Percentiles rank a stretch among this genome's conserved stretches.
These are phyloP conservation scores for Cynanchum wilfordii DNA, from an alignment of 257 asterid species.

Conservation along the genomic window DNA sequence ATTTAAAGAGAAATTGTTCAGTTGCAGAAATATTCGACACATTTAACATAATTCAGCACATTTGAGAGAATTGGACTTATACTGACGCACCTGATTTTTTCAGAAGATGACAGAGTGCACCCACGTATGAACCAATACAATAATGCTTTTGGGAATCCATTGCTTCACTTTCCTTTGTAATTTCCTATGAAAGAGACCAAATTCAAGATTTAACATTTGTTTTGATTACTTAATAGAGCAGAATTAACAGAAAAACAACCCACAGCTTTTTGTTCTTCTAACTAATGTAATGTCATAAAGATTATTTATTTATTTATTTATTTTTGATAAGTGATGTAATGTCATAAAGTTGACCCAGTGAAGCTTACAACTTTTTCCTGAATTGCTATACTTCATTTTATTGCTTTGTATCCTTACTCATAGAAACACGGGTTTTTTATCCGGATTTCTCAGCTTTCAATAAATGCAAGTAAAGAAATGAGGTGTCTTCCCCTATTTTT, in stretches of 20 bases:
- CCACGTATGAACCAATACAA: slow-evolving; percentile 46
- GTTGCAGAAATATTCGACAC: background rate
- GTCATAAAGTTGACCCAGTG: background rate
- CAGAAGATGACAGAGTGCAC: slow-evolving; percentile 60
- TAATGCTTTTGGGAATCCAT: slow-evolving; percentile 38
- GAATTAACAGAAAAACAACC: background rate
- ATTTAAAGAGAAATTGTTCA: background rate
- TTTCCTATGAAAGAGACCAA: slow-evolving; percentile 38
- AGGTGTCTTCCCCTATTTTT: too few relatives aligned
- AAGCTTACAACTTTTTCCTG: background rate
- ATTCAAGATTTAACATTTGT: background rate
- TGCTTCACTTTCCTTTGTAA: slow-evolving; percentile 27
- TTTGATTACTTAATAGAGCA: background rate
- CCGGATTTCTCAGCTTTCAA: background rate
- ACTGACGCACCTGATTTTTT: slow-evolving; percentile 53
- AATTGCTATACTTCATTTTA: background rate
- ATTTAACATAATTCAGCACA: background rate
- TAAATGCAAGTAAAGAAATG: background rate
- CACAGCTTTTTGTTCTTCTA: background rate
- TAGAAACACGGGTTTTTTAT: background rate
- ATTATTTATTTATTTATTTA: too few relatives aligned
- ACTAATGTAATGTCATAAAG: background rate
- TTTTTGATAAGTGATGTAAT: too few relatives aligned
- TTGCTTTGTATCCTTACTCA: background rate
- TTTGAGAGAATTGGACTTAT: background rate